Percentiles rank a stretch among this genome's conserved stretches.
phyloP scores from a whole-genome alignment of 2,329 filamentous ascomycete species.

The Setomelanomma holmii region DNA sequence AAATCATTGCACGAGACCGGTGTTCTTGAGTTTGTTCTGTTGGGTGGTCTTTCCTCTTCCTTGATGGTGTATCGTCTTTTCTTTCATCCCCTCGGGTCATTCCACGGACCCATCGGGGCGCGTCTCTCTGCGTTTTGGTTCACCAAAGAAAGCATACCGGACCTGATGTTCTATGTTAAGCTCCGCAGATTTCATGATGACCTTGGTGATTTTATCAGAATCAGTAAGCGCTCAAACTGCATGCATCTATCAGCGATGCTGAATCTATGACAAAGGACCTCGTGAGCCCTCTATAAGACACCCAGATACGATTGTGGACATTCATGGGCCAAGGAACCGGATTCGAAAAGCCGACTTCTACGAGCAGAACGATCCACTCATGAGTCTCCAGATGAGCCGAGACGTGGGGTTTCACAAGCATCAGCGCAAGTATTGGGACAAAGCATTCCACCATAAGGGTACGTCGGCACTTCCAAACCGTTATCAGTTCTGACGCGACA shows the following conservation, averaged over 20 bases:
- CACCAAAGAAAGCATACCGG: conserved; percentile 14
- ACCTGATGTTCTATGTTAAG: conserved; percentile 18
- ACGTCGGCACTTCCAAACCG: background rate
- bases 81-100: conserved; percentile 11
- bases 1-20: background rate
- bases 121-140: conserved; percentile 23
- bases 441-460: conserved; percentile 32
- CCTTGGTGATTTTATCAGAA: conserved; percentile 29
- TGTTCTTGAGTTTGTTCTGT: background rate
- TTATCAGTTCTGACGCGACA: background rate
- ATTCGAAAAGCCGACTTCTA: conserved; percentile 38
- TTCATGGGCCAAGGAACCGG: conserved; percentile 23
- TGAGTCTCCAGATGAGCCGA: conserved; percentile 30
- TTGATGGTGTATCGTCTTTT: conserved; percentile 15
- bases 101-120: conserved; percentile 21
- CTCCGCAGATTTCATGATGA: conserved; percentile 14
- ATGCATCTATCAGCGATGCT: background rate
- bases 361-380: conserved; percentile 19
- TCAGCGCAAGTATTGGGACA: conserved; percentile 37
- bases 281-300: conserved; percentile 31
- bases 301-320: conserved; percentile 23
- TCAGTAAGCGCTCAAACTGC: conserved; percentile 16
- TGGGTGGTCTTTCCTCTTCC: conserved; percentile 8
- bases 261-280: conserved; percentile 12
- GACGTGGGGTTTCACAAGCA: conserved; percentile 25